Evolutionary conservation across 768 basidiomycete species (phyloP).

Genomic region (Cyclocybe cylindracea): DNA sequence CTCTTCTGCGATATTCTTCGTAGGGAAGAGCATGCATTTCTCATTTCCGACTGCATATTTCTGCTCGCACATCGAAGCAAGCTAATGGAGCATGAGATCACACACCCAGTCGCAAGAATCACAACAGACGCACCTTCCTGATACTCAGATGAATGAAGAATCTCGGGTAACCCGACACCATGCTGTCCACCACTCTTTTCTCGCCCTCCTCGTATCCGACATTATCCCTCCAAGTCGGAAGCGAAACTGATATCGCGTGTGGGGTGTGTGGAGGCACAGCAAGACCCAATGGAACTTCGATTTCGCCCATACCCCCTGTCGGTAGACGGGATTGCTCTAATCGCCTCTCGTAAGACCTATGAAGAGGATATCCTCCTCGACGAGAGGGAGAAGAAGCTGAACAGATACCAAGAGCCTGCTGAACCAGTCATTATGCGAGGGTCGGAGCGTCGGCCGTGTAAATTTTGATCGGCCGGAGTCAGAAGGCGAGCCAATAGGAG

Average conservation of each 20-base stretch:
- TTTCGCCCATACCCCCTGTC: slow-evolving; percentile 8
- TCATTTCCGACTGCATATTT: slow-evolving; percentile 78
- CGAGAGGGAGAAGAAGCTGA: background rate
- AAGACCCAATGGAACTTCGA: slow-evolving; percentile 41
- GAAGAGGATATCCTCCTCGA: no score
- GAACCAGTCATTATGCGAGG: background rate
- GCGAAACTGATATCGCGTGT: slow-evolving; percentile 93
- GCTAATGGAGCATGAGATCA: slow-evolving; percentile 41
- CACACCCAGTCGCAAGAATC: background rate
- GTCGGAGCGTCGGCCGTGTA: slow-evolving; percentile 16
- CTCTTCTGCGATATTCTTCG: slow-evolving; percentile 67
- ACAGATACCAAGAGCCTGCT: background rate
- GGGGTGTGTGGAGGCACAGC: slow-evolving; percentile 69
- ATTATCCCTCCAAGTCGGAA: slow-evolving; percentile 91
- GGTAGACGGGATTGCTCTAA: background rate
- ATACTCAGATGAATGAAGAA: slow-evolving; percentile 92
- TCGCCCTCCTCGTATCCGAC: slow-evolving; percentile 92
- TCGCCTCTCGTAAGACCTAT: no score
- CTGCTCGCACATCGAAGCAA: slow-evolving; percentile 72
- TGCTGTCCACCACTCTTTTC: slow-evolving; percentile 70
- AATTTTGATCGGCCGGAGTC: slow-evolving; percentile 9
- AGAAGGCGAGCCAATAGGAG: background rate
- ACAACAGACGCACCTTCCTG: slow-evolving; percentile 60
- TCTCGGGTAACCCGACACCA: slow-evolving; percentile 91
- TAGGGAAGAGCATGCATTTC: slow-evolving; percentile 77